Percentiles rank a stretch among this genome's conserved stretches.
Conservation (phyloP, 2,329 filamentous ascomycete genomes). For the Talaromyces sp. region DNA sequence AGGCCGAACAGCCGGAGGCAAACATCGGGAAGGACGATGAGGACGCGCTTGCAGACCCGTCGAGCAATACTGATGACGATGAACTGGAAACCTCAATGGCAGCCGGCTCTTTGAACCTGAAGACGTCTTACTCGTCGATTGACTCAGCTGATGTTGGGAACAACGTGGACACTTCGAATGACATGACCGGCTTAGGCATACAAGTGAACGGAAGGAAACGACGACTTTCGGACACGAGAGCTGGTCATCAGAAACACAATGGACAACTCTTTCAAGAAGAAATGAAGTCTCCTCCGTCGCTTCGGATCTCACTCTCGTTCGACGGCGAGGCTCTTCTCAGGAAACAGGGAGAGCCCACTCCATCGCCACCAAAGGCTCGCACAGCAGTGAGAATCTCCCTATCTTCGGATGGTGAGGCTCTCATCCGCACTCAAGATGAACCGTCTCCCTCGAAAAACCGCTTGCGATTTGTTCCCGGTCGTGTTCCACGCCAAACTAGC, state of each 20-base stretch:
- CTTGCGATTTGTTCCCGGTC: conserved; percentile 47
- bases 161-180: not conserved
- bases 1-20: conserved; percentile 8
- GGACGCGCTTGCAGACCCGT: not conserved
- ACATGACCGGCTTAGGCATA: conserved; percentile 11
- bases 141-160: not conserved
- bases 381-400: conserved; percentile 70
- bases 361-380: conserved; percentile 40
- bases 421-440: conserved; percentile 68
- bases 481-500: conserved; percentile 50
- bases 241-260: not conserved
- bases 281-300: conserved; percentile 35
- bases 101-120: not conserved
- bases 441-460: conserved; percentile 62
- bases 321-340: conserved; percentile 40
- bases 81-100: not conserved
- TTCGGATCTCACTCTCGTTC: conserved; percentile 42
- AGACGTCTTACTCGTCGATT: conserved; percentile 10
- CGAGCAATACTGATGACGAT: not conserved
- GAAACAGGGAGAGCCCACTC: conserved; percentile 39
- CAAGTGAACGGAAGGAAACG: conserved; percentile 34
- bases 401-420: conserved; percentile 86
- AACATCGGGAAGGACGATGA: not conserved
- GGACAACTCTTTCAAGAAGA: not conserved
- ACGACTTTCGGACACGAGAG: conserved; percentile 30